Conservation (phyloP, 1,284 basidiomycete species). For the Pyrrhoderma noxium region DNA sequence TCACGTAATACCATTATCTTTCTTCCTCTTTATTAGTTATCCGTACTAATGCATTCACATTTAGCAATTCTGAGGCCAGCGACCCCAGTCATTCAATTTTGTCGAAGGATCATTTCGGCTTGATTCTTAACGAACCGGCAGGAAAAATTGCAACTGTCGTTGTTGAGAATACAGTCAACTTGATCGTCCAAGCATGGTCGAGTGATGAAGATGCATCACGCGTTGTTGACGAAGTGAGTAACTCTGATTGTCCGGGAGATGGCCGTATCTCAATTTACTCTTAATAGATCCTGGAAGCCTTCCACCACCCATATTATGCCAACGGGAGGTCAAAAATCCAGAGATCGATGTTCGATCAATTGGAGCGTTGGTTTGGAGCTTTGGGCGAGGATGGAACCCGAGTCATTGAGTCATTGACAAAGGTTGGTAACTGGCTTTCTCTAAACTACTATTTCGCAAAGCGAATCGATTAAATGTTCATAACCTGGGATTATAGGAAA, state of each 20-base stretch:
- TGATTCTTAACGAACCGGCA: slow-evolving; percentile 65
- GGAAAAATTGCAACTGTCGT: slow-evolving; percentile 67
- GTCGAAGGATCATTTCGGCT: slow-evolving; percentile 61
- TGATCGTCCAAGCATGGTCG: slow-evolving; percentile 57
- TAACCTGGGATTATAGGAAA: slow-evolving; percentile 26
- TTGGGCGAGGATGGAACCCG: slow-evolving; percentile 36
- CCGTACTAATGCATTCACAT: neutral
- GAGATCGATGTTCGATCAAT: slow-evolving; percentile 51
- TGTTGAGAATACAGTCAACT: slow-evolving; percentile 51
- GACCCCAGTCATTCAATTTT: slow-evolving; percentile 69
- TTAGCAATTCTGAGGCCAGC: slow-evolving; percentile 50
- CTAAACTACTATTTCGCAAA: neutral
- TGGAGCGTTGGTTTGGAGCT: slow-evolving; percentile 53
- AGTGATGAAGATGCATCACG: slow-evolving; percentile 41
- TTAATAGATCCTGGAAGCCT: slow-evolving; percentile 50
- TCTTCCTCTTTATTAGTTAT: neutral
- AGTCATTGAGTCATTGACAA: slow-evolving; percentile 41
- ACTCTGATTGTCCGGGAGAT: neutral
- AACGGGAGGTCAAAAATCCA: slow-evolving; percentile 53
- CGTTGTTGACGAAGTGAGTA: slow-evolving; percentile 41
- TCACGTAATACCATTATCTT: slow-evolving; percentile 30
- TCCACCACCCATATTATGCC: slow-evolving; percentile 66
- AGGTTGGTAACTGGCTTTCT: slow-evolving; percentile 34
- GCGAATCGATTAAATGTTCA: slow-evolving; percentile 11
- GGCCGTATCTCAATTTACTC: neutral